These are phyloP conservation scores for Suillus subluteus DNA, from an alignment of 768 basidiomycete species.

Conservation along the genomic window DNA sequence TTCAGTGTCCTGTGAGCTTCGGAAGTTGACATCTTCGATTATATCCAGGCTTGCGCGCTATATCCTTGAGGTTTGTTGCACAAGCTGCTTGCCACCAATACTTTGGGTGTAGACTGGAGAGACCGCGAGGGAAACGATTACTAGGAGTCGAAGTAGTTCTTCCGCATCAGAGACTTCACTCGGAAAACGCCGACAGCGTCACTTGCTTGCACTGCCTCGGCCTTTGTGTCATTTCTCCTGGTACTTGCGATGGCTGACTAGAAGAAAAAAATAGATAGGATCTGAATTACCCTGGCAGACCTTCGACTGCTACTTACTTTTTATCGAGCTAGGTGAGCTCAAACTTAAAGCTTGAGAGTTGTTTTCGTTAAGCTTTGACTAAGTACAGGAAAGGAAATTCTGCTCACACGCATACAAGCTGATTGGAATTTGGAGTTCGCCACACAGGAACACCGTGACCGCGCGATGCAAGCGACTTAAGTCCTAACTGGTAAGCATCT, in stretches of 20 bases:
- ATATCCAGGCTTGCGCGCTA: background rate
- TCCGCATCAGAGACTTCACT: background rate
- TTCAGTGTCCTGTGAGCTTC: constrained; percentile 18
- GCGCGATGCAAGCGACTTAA: background rate
- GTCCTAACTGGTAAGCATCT: background rate
- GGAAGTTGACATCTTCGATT: constrained; percentile 9
- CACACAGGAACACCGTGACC: background rate
- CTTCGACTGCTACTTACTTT: background rate
- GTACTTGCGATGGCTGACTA: too few species aligned
- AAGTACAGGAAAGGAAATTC: background rate
- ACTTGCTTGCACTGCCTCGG: background rate
- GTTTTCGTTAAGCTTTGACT: too few species aligned
- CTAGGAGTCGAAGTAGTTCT: background rate
- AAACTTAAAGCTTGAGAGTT: too few species aligned
- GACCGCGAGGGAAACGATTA: background rate
- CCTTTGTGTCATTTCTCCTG: background rate
- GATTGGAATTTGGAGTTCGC: background rate
- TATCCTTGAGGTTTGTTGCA: background rate
- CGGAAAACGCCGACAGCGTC: background rate
- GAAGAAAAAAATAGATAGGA: background rate
- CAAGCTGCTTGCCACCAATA: background rate
- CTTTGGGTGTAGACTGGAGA: background rate
- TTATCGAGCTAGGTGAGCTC: background rate
- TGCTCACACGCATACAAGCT: background rate
- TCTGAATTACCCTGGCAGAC: background rate